These are phyloP conservation scores for Lactarius vividus DNA, from an alignment of 768 basidiomycete species.

Conservation along the genomic window DNA sequence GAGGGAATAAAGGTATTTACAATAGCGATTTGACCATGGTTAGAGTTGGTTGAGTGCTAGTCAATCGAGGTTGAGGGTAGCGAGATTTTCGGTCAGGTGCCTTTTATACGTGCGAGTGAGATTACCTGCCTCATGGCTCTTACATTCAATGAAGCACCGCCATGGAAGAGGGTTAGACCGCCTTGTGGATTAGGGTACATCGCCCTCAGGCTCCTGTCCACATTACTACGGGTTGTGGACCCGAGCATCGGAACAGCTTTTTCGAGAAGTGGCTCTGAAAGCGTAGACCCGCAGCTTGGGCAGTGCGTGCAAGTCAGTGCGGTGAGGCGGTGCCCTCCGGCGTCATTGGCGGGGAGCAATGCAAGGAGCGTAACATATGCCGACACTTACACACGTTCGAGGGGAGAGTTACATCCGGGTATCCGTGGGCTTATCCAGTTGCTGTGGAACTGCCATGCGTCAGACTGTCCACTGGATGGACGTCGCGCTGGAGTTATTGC, in stretches of 20 bases:
- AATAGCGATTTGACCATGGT: background rate
- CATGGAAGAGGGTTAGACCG: background rate
- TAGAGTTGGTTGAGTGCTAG: background rate
- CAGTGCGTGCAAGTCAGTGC: background rate
- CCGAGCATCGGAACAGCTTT: background rate
- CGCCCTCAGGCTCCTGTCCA: background rate
- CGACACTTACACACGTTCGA: too few relatives aligned
- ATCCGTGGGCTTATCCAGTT: background rate
- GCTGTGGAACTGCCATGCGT: background rate
- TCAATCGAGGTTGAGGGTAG: background rate
- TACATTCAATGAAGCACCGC: background rate
- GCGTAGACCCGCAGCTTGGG: background rate
- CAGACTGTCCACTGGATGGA: background rate
- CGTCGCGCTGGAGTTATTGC: background rate
- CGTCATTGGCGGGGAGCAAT: too few relatives aligned
- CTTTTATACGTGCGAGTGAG: background rate
- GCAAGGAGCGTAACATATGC: too few relatives aligned
- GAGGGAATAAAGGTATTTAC: background rate
- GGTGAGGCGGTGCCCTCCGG: background rate
- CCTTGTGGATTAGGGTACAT: background rate
- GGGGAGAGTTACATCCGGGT: background rate
- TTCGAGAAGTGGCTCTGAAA: background rate
- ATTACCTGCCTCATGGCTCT: background rate
- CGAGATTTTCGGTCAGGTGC: background rate
- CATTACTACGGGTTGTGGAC: background rate